phyloP scores from a whole-genome alignment of 2,329 filamentous ascomycete species.

The Gaeumannomyces sp. region DNA sequence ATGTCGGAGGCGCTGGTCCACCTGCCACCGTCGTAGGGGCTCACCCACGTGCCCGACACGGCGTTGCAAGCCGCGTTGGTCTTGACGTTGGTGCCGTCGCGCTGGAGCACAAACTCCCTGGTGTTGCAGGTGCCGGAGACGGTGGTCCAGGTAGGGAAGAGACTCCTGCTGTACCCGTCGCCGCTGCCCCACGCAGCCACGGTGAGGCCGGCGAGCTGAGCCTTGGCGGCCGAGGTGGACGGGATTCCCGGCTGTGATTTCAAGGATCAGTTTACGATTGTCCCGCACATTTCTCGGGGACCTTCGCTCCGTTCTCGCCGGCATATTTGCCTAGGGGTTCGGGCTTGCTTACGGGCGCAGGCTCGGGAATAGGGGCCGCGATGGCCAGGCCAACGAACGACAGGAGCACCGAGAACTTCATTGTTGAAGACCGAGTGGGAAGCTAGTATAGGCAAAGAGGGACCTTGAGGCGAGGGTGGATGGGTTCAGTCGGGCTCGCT shows the following conservation, averaged over 20 bases:
- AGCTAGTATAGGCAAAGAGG: not conserved
- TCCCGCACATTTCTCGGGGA: too few relatives aligned
- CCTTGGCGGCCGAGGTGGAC: conserved; percentile 46
- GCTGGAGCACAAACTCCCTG: conserved; percentile 63
- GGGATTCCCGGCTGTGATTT: conserved; percentile 55
- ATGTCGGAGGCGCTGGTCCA: conserved; percentile 65
- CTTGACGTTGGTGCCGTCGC: conserved; percentile 62
- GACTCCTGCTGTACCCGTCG: conserved; percentile 54
- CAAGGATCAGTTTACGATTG: not conserved
- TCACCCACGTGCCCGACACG: conserved; percentile 62
- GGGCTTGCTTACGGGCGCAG: not conserved
- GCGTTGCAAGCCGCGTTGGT: conserved; percentile 54
- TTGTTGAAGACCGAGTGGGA: not conserved
- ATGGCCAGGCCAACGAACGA: not conserved
- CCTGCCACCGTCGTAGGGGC: conserved; percentile 66
- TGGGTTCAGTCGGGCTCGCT: not conserved
- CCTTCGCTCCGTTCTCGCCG: too few relatives aligned
- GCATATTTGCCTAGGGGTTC: not conserved
- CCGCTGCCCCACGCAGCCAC: conserved; percentile 50
- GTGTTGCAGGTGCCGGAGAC: conserved; percentile 64
- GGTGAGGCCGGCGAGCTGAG: conserved; percentile 51
- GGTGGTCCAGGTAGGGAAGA: conserved; percentile 68
- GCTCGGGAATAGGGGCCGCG: not conserved
- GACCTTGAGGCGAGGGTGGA: not conserved
- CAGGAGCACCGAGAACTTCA: conserved; percentile 2